Conservation (phyloP, 306 rosid species). For the apple (Malus domestica) region ASM211411v1 NC_041793.1:2637501-2638000, state of each 20-base stretch:
- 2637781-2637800: constrained; percentile 74
- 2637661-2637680: not conserved
- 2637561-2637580: constrained; percentile 89
- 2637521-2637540: constrained; percentile 9
- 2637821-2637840: constrained; percentile 76
- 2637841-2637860: constrained; percentile 87
- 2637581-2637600: constrained; percentile 82
- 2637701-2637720: not conserved
- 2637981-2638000: not conserved
- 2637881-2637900: constrained; percentile 66
- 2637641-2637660: constrained; percentile 21
- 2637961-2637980: not conserved
- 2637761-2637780: constrained; percentile 92
- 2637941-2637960: not conserved
- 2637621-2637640: constrained; percentile 94
- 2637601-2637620: constrained; percentile 80
- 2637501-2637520: not conserved
- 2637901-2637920: constrained; percentile 54
- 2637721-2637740: not conserved
- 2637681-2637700: not conserved
- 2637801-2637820: constrained; percentile 72
- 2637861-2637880: constrained; percentile 78
- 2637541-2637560: constrained; percentile 73
- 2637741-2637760: constrained; percentile 71
- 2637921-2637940: not conserved